Evolutionary conservation across 1,139 yeast genomes (phyloP).

Genomic region (Kurtzmaniella quercitrusa): DNA sequence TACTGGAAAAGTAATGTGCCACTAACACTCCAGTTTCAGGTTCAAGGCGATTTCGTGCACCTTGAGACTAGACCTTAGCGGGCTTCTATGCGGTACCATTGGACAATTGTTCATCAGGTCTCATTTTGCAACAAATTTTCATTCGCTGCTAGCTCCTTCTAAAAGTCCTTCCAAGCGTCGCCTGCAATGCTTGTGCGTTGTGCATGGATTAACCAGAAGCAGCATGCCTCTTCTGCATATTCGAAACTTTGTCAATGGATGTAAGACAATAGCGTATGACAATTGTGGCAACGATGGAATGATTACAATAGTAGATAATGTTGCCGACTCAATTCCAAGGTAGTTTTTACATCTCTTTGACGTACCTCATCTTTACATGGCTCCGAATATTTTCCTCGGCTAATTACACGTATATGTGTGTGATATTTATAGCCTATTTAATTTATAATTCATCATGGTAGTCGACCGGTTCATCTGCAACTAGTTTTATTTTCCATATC

Average conservation of each 20-base stretch:
- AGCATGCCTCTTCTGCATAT: background rate
- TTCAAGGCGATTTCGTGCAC: background rate
- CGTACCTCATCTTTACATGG: no score
- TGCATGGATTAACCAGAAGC: background rate
- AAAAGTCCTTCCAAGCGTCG: background rate
- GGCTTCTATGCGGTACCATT: background rate
- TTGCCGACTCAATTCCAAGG: no score
- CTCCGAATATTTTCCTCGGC: no score
- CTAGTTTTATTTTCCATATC: conserved; percentile 44
- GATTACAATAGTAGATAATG: no score
- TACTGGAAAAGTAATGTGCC: background rate
- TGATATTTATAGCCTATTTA: background rate
- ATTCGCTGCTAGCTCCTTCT: background rate
- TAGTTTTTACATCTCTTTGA: no score
- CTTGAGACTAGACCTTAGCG: background rate
- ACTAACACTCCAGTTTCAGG: background rate
- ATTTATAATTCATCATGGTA: conserved; percentile 27
- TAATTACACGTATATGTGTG: no score
- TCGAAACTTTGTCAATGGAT: background rate
- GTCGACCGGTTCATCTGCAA: conserved; percentile 1
- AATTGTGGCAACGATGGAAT: no score
- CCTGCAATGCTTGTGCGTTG: background rate
- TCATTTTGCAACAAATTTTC: background rate
- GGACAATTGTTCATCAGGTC: background rate
- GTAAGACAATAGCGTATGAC: no score